phyloP scores from a whole-genome alignment of 345 rosid species.

The Nasturtium officinale region DNA sequence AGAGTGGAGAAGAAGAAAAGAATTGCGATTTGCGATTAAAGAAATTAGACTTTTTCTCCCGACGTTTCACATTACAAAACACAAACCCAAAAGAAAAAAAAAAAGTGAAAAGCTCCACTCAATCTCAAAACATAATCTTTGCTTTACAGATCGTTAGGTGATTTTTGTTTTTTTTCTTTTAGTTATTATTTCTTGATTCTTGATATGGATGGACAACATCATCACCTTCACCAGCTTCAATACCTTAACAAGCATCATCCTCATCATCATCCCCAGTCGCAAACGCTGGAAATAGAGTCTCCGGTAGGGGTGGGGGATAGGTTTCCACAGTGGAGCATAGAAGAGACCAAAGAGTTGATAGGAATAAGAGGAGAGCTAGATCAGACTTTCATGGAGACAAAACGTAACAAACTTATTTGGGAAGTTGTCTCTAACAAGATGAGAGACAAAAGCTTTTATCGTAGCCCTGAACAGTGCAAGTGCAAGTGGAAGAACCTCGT shows the following conservation, averaged over 20 bases:
- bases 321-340: conserved; percentile 95
- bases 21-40: conserved; percentile 39
- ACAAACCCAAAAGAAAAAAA: conserved; percentile 45
- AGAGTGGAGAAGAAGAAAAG: conserved; percentile 42
- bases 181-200: conserved; percentile 20
- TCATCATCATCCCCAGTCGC: conserved; percentile 50
- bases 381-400: conserved; percentile 89
- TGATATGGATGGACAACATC: conserved; percentile 52
- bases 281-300: conserved; percentile 49
- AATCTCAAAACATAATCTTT: conserved; percentile 27
- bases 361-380: conserved; percentile 81
- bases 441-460: conserved; percentile 80
- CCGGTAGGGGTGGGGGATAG: conserved; percentile 52
- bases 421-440: conserved; percentile 72
- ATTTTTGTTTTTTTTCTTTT: conserved; percentile 27
- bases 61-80: conserved; percentile 66
- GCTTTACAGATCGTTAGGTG: conserved; percentile 22
- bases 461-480: conserved; percentile 99
- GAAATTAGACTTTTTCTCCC: conserved; percentile 41
- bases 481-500: conserved; percentile 99
- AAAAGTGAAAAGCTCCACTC: conserved; percentile 32
- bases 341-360: conserved; percentile 87
- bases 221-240: conserved; percentile 48
- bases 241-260: conserved; percentile 46
- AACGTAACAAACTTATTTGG: conserved; percentile 92